Evolutionary conservation across 2,329 filamentous ascomycete species (phyloP), one percentile per base, ranked within the genome.

Genomic region (Colletotrichum destructivum): DNA sequence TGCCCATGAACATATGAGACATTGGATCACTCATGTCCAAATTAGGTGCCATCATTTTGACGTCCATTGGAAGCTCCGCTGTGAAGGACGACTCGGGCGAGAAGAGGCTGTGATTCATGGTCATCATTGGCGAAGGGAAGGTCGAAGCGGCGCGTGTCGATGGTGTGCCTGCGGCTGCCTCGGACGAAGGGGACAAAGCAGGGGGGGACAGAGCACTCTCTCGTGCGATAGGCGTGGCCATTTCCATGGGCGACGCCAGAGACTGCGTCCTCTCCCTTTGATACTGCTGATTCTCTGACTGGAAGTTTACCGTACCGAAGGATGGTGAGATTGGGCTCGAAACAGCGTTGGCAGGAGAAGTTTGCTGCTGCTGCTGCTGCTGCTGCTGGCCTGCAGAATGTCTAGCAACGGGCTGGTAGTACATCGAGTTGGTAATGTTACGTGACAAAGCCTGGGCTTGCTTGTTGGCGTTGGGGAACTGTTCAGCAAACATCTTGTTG

Each of bases 401-500:
- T 35, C 57, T 51, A 1, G 56, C 35, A 1, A 73, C 51, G 1
- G 69, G 52, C 12, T 57, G 55, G n/a, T 73, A 74, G 31, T 73
- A 74, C 44, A 69, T 66, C 5, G 69, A 73, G 44, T 71, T 74
- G 3, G 73, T 72, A 8, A 75, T 49, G n/a, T 69, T 72, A 11
- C 57, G 73, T 18, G 73, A 73, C 23, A 75, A 52, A 16, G 69
- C 72, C 47, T 81, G 79, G 18, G 78, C 79, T 62, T 78, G 77
- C 23, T 77, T 74, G 35, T 77, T 73, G 11, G 80, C 81, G 55
- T 79, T 79, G 1, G 85, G 85, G 46, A 88, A 88, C 2, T 82
- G 81, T 56, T 85, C 79, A 35, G 81, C 85, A 57, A 88, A 88
- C 7, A 82, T 77, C 49, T 80, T 80, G 72, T 88, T 85, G 62